phyloP scores from a whole-genome alignment of 1,284 basidiomycete species.

The Naganishia albida region DNA sequence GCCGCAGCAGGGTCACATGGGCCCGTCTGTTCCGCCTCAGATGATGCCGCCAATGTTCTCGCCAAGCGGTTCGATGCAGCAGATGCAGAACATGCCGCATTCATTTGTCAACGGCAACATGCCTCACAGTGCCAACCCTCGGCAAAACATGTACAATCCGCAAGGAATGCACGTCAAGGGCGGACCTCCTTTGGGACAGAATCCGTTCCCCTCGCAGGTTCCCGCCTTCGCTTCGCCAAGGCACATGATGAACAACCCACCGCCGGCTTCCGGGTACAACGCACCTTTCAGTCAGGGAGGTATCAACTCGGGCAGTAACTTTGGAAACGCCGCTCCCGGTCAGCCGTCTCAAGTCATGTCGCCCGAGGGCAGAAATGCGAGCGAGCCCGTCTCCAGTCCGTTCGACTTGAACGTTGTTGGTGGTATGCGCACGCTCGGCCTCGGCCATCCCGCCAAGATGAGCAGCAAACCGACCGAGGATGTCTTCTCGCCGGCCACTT shows the following conservation, averaged over 20 bases:
- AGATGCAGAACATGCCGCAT: conserved; percentile 26
- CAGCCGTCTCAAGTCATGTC: conserved; percentile 21
- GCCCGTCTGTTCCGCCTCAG: background rate
- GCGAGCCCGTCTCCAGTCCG: conserved; percentile 5
- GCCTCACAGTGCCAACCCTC: conserved; percentile 1
- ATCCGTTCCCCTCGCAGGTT: conserved; percentile 32
- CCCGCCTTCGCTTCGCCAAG: conserved; percentile 27
- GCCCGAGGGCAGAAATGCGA: conserved; percentile 1
- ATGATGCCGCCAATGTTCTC: conserved; percentile 27
- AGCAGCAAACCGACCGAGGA: conserved; percentile 14
- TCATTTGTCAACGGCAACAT: conserved; percentile 23
- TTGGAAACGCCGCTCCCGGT: background rate
- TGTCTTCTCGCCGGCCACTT: conserved; percentile 17
- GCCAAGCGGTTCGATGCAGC: conserved; percentile 15
- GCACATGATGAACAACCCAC: conserved; percentile 9
- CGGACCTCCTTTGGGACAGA: conserved; percentile 15
- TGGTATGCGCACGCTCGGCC: conserved; percentile 18
- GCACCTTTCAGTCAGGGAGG: conserved; percentile 19
- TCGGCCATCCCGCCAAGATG: conserved; percentile 18
- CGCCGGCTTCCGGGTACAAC: conserved; percentile 8
- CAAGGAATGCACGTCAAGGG: conserved; percentile 22
- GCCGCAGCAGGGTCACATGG: conserved; percentile 17
- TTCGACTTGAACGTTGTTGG: conserved; percentile 14
- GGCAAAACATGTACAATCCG: conserved; percentile 25
- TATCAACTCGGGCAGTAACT: conserved; percentile 12